Evolutionary conservation across 2,329 filamentous ascomycete genomes (phyloP).

Genomic region (Aspergillus niger): DNA sequence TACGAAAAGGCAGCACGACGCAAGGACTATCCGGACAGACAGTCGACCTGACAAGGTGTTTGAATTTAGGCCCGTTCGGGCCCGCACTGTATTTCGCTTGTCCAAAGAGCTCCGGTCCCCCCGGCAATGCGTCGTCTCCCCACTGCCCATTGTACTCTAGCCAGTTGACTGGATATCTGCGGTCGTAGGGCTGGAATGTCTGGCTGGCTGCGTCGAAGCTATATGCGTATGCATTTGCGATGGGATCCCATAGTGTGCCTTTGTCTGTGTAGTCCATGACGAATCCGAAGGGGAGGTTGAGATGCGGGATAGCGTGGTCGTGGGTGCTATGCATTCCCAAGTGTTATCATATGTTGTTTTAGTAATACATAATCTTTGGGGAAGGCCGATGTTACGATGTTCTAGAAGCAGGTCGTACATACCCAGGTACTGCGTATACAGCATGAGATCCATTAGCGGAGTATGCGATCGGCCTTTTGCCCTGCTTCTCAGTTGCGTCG

Average conservation of each 20-base stretch:
- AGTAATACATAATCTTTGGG: background rate
- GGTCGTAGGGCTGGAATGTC: conserved; percentile 52
- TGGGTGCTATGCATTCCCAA: conserved; percentile 48
- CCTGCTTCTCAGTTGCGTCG: conserved; percentile 55
- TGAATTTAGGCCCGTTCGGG: conserved; percentile 63
- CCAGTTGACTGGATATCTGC: conserved; percentile 53
- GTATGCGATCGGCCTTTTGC: conserved; percentile 58
- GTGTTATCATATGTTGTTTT: background rate
- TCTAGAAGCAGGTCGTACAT: background rate
- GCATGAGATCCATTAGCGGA: conserved; percentile 65
- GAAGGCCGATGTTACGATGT: background rate
- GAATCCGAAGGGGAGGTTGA: conserved; percentile 58
- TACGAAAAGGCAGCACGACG: conserved; percentile 44
- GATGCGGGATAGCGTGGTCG: conserved; percentile 63
- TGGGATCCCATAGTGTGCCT: conserved; percentile 63
- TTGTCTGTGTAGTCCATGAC: conserved; percentile 58
- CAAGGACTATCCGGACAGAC: conserved; percentile 59
- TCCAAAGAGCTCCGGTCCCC: conserved; percentile 53
- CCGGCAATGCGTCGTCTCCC: conserved; percentile 63
- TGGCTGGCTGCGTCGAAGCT: conserved; percentile 48
- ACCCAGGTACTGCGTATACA: conserved; percentile 61
- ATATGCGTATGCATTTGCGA: conserved; percentile 58
- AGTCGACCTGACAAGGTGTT: conserved; percentile 57
- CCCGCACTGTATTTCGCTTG: conserved; percentile 60
- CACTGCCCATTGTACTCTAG: conserved; percentile 61